Evolutionary conservation across 2,329 filamentous ascomycete genomes (phyloP).

Genomic region (Zymoseptoria ardabiliae): DNA sequence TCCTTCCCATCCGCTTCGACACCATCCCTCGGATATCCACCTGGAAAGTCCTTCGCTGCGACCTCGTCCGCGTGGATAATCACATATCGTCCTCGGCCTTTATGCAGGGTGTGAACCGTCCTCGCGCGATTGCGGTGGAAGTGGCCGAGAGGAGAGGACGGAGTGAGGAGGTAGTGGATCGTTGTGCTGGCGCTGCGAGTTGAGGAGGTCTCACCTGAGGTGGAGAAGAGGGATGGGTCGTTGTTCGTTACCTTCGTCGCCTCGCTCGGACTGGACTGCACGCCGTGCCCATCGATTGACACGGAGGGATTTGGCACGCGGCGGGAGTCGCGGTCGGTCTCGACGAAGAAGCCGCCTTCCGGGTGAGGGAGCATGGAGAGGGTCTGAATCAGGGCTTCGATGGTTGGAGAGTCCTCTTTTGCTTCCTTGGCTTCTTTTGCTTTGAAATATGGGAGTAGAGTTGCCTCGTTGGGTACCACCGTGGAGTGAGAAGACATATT

Average conservation of each 20-base stretch:
- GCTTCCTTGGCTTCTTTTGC: conserved; percentile 2
- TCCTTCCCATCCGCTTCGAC: conserved; percentile 49
- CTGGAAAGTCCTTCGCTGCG: conserved; percentile 11
- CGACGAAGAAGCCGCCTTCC: conserved; percentile 57
- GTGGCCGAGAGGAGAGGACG: conserved; percentile 46
- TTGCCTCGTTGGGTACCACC: not conserved
- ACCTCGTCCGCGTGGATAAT: conserved; percentile 52
- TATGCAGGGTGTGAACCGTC: conserved; percentile 56
- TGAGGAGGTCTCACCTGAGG: conserved; percentile 1
- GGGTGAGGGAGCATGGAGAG: conserved; percentile 50
- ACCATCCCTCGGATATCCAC: conserved; percentile 25
- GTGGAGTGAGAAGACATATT: not conserved
- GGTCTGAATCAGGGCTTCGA: conserved; percentile 35
- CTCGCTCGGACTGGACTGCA: too few relatives aligned
- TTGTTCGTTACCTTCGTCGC: not conserved
- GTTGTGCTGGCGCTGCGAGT: conserved; percentile 51
- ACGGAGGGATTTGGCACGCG: conserved; percentile 50
- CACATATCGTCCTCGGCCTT: conserved; percentile 57
- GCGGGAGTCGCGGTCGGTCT: conserved; percentile 51
- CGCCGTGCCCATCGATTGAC: conserved; percentile 2
- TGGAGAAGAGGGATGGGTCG: conserved; percentile 29
- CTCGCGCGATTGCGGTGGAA: conserved; percentile 52
- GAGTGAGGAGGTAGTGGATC: conserved; percentile 60
- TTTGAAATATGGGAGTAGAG: not conserved
- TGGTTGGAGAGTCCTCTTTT: conserved; percentile 6